Evolutionary conservation across 768 basidiomycete species (phyloP), one percentile per base, ranked within the genome.

Genomic region (Lanmaoa rubissima): DNA sequence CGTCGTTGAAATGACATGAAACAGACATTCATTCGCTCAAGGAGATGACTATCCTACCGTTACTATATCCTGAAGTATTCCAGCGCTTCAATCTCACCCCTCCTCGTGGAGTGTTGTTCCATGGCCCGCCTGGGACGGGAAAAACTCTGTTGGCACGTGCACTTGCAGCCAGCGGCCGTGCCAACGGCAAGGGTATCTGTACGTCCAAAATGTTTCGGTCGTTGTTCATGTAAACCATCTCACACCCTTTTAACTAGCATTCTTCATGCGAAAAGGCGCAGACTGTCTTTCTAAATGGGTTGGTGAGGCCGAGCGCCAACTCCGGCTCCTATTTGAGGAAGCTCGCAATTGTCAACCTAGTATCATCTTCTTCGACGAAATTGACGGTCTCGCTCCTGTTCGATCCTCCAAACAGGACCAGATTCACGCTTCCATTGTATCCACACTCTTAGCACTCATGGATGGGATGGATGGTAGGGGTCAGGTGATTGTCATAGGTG

Each of bases 221-320:
- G 35, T 45, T 21, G 46, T 55, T 40, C 35, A 1, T 40, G n/a
- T 21, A 26, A 26, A 11, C 19, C 31, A 52, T 32, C 48, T 56
- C 19, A 53, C 39, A 21, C 31, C 13, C 12, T 21, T 2, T n/a
- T 5, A 5, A 40, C 11, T 62, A 95, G 94, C 97, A 2, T 99
- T 99, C 78, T 99, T 96, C 80, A 98, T 99, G 97, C 88, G 97
- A 48, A 99, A 99, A 75, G 97, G 97, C 19, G 97, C 97, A 35
- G 97, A 99, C 73, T 92, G 91, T 62, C 79, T 98, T 31, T 95
- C 94, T 8, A 99, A 99, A 76, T 99, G 96, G 96, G 97, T 99
- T 13, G 97, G 97, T 51, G 97, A 99, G 75, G 96, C 97, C 6
- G 97, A 98, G 69, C 86, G 97, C 2, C 96, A 98, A 70, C 80